Conservation (phyloP, 164 flowering plant genomes). For the Vitis rotundifolia region DNA sequence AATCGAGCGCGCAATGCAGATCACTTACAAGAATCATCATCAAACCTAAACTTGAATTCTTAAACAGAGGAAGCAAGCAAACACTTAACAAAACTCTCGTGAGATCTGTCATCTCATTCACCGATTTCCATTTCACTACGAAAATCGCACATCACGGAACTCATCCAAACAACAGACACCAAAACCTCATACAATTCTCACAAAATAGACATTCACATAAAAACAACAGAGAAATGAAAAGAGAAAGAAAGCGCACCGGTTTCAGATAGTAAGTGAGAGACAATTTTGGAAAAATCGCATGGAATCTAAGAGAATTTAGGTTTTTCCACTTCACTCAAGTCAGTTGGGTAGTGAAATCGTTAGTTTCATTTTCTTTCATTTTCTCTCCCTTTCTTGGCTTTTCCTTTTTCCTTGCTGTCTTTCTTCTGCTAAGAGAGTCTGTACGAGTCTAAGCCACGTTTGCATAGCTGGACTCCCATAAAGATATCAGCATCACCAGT, state of each 20-base stretch:
- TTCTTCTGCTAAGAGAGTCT: not conserved
- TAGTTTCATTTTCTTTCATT: not conserved
- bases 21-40: not conserved
- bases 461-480: conserved; percentile 19
- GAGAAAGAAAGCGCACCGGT: conserved; percentile 13
- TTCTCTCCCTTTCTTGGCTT: conserved; percentile 2
- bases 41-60: not conserved
- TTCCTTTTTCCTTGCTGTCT: not conserved
- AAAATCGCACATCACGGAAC: not conserved
- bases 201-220: not conserved
- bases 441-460: conserved; percentile 27
- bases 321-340: not conserved
- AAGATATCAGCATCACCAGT: conserved; percentile 1
- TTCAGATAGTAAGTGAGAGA: conserved; percentile 1
- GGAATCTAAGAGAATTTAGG: not conserved
- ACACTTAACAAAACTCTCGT: not conserved
- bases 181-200: not conserved
- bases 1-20: not conserved
- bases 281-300: not conserved
- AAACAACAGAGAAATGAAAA: not conserved
- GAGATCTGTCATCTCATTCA: not conserved
- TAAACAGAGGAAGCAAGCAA: not conserved
- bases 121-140: not conserved
- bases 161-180: not conserved
- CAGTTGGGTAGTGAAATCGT: no score